phyloP scores from a whole-genome alignment of 106 monocot species.

The Acanthochlamys bracteata region DNA sequence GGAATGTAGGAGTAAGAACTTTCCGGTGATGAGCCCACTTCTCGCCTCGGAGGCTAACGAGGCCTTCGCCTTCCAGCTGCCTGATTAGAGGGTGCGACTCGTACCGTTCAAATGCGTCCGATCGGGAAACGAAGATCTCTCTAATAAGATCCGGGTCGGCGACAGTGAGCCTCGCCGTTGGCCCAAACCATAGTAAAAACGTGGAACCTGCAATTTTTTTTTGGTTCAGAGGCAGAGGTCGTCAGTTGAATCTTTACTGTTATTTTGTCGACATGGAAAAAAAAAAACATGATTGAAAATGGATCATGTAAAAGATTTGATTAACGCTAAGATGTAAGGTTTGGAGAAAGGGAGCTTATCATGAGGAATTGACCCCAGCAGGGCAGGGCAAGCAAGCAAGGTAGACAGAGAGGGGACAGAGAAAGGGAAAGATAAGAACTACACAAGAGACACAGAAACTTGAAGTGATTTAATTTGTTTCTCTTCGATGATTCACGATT shows the following conservation, averaged over 20 bases:
- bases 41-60: slow-evolving; percentile 69
- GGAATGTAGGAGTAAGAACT: slow-evolving; percentile 73
- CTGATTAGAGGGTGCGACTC: slow-evolving; percentile 83
- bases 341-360: neutral
- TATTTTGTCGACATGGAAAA: too few species aligned
- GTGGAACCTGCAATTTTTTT: slow-evolving; percentile 43
- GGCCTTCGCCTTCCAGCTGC: slow-evolving; percentile 89
- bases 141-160: slow-evolving; percentile 87
- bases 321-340: neutral
- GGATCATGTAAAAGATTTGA: too few species aligned
- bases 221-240: too few species aligned
- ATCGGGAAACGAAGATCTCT: slow-evolving; percentile 66
- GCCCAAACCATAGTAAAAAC: slow-evolving; percentile 89
- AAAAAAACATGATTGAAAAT: too few species aligned
- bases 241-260: too few species aligned
- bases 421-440: slow-evolving; percentile 26
- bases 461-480: neutral
- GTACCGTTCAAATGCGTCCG: slow-evolving; percentile 71
- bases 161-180: slow-evolving; percentile 62
- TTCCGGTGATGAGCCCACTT: slow-evolving; percentile 88
- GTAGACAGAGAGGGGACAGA: slow-evolving; percentile 13
- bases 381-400: neutral
- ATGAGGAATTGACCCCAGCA: slow-evolving; percentile 5
- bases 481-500: too few species aligned
- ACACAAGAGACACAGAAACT: neutral